Evolutionary conservation across 2,329 filamentous ascomycete species (phyloP).

Genomic region (Ophiostoma tasmaniense): DNA sequence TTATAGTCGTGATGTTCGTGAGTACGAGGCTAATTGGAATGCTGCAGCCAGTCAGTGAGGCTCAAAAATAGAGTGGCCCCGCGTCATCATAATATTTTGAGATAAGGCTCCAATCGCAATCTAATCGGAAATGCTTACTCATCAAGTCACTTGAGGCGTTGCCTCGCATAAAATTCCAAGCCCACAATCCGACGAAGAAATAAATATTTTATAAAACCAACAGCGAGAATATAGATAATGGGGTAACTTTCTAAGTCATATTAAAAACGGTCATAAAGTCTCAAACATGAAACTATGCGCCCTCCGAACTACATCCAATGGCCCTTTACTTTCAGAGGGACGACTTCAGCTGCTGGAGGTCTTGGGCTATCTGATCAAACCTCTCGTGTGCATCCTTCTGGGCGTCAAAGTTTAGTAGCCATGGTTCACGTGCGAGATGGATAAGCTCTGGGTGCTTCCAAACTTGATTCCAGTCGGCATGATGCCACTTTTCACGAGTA

Average conservation of each 20-base stretch:
- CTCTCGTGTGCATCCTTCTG: neutral
- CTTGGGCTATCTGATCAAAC: neutral
- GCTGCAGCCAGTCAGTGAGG: neutral
- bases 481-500: neutral
- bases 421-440: neutral
- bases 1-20: neutral
- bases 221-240: no score
- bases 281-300: no score
- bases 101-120: neutral
- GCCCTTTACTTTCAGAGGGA: neutral
- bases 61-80: neutral
- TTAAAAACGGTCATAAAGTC: no score
- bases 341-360: neutral
- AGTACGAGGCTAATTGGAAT: neutral
- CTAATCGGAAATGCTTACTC: constrained; percentile 25
- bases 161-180: neutral
- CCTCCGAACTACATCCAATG: neutral
- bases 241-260: no score
- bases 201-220: no score
- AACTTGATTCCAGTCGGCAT: neutral
- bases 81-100: neutral
- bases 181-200: neutral
- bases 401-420: neutral
- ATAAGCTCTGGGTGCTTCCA: neutral
- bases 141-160: neutral